Conservation (phyloP, 2,329 filamentous ascomycete genomes). For the Chaetomium sp. region DNA sequence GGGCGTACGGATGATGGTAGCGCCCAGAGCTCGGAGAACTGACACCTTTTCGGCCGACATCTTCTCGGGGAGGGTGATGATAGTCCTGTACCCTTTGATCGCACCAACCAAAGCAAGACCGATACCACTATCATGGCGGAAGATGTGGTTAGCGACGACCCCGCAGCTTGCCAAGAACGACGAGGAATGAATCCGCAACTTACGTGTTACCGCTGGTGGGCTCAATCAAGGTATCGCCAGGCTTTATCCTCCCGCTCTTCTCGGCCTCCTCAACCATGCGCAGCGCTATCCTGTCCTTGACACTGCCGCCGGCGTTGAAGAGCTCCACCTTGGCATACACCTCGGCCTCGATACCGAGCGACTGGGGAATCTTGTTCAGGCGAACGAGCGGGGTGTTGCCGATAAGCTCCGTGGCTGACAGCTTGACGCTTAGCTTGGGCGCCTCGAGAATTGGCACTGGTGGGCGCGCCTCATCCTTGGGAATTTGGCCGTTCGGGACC, state of each 20-base stretch:
- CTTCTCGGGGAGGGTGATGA: constrained; percentile 98
- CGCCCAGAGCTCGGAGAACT: constrained; percentile 85
- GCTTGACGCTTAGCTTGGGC: constrained; percentile 22
- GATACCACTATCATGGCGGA: constrained; percentile 58
- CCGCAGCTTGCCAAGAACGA: background rate
- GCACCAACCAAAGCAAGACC: constrained; percentile 89
- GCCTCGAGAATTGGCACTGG: constrained; percentile 18
- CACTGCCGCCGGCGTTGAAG: constrained; percentile 88
- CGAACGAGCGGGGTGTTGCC: constrained; percentile 94
- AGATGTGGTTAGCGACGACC: background rate
- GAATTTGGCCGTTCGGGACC: constrained; percentile 5
- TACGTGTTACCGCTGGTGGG: constrained; percentile 93
- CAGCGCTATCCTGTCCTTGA: constrained; percentile 91
- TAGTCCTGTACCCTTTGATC: constrained; percentile 96
- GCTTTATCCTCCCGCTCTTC: constrained; percentile 85
- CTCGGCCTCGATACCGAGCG: constrained; percentile 78
- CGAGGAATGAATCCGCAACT: constrained; percentile 18
- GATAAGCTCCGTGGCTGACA: constrained; percentile 76
- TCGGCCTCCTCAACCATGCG: constrained; percentile 98
- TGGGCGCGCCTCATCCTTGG: constrained; percentile 7
- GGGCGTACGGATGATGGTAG: constrained; percentile 95
- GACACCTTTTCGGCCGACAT: constrained; percentile 99
- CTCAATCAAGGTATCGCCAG: constrained; percentile 94
- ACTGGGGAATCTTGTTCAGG: constrained; percentile 87
- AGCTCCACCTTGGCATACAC: constrained; percentile 89